phyloP scores from a whole-genome alignment of 805 yeast species.

The Pichia manshurica region DNA sequence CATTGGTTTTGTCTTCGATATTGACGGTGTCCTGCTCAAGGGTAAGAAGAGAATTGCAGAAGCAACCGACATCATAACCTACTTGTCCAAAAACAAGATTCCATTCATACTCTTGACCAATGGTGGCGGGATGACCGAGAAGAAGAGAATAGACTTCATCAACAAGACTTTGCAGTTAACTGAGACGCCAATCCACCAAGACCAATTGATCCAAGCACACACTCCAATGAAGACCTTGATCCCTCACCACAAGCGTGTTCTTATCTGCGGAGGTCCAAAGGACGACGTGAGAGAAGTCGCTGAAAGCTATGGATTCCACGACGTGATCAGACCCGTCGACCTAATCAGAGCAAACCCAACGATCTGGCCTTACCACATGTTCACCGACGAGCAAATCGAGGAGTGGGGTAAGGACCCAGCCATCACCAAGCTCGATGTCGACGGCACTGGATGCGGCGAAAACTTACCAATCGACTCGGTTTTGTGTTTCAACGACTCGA shows the following conservation, averaged over 20 bases:
- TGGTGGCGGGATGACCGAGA: slow-evolving; percentile 63
- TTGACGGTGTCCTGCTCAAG: slow-evolving; percentile 83
- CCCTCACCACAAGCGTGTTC: slow-evolving; percentile 50
- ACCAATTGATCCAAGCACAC: slow-evolving; percentile 79
- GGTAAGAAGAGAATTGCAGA: slow-evolving; percentile 62
- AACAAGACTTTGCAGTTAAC: slow-evolving; percentile 35
- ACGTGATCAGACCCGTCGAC: slow-evolving; percentile 71
- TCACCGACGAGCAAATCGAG: slow-evolving; percentile 39
- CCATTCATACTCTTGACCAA: slow-evolving; percentile 86
- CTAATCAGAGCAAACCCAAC: slow-evolving; percentile 51
- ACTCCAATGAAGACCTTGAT: slow-evolving; percentile 72
- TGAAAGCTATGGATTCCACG: slow-evolving; percentile 64
- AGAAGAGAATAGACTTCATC: slow-evolving; percentile 50
- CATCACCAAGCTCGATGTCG: slow-evolving; percentile 22
- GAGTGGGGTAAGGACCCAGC: slow-evolving; percentile 35
- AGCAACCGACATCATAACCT: slow-evolving; percentile 49
- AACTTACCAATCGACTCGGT: slow-evolving; percentile 61
- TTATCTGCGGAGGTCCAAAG: slow-evolving; percentile 79
- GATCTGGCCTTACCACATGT: slow-evolving; percentile 66
- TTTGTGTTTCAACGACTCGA: slow-evolving; percentile 80
- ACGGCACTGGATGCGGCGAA: slow-evolving; percentile 23
- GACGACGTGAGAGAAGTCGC: slow-evolving; percentile 77
- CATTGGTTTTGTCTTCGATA: slow-evolving; percentile 38
- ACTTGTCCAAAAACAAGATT: slow-evolving; percentile 44
- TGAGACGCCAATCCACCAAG: slow-evolving; percentile 40